Percentiles rank a stretch among this genome's conserved stretches.
Evolutionary conservation across 305 asterid genomes (phyloP).

Genomic region (Fraxinus latifolia): DNA sequence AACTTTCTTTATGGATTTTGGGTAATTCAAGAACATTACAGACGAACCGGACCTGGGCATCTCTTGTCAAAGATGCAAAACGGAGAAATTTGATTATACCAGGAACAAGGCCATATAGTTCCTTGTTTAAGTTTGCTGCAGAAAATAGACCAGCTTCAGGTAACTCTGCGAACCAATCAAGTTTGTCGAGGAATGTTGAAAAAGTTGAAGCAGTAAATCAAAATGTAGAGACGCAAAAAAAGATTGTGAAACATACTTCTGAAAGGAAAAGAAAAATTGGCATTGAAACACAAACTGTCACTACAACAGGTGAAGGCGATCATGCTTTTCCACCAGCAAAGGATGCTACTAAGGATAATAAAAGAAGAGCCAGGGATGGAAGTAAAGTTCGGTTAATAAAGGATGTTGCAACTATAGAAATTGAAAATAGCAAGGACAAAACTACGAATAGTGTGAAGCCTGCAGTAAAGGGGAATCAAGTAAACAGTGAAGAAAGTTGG

Average conservation of each 20-base stretch:
- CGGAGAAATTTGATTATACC: constrained; percentile 62
- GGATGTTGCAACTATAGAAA: constrained; percentile 32
- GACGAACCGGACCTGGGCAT: constrained; percentile 82
- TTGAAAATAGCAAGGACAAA: constrained; percentile 28
- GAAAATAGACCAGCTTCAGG: constrained; percentile 35
- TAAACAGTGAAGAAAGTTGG: constrained; percentile 27
- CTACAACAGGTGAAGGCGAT: constrained; percentile 26
- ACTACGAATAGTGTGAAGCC: constrained; percentile 28
- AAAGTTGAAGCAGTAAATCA: constrained; percentile 28
- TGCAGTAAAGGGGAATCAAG: constrained; percentile 31
- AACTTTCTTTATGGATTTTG: constrained; percentile 78
- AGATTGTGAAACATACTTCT: constrained; percentile 31
- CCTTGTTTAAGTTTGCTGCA: constrained; percentile 33
- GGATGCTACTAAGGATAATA: constrained; percentile 35
- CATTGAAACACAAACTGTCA: constrained; percentile 26
- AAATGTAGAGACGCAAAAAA: constrained; percentile 29
- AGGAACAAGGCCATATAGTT: constrained; percentile 70
- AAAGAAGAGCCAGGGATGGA: constrained; percentile 34
- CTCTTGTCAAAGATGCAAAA: constrained; percentile 77
- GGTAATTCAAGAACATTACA: constrained; percentile 77
- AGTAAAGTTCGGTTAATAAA: constrained; percentile 24
- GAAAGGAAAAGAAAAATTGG: constrained; percentile 49
- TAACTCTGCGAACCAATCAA: constrained; percentile 33
- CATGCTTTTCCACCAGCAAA: constrained; percentile 24
- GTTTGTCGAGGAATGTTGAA: constrained; percentile 37